Evolutionary conservation across 1,139 yeast genomes (phyloP).

Genomic region (Pneumocystis canis): DNA sequence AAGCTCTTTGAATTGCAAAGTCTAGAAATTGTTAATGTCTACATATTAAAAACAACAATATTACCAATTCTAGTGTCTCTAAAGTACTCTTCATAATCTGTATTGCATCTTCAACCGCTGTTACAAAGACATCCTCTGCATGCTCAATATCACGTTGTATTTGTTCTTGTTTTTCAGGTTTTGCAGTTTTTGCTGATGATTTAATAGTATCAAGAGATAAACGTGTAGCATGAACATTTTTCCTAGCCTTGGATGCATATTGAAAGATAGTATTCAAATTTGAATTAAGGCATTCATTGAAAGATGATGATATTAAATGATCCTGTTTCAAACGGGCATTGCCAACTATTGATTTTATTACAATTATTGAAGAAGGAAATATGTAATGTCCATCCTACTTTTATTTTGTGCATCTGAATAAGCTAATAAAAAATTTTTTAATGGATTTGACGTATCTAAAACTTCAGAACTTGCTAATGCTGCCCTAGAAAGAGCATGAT

Average conservation of each 20-base stretch:
- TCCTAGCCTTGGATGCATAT: constrained; percentile 58
- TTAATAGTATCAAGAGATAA: constrained; percentile 70
- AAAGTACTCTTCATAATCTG: constrained; percentile 71
- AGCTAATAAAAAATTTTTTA: constrained; percentile 36
- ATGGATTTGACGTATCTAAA: constrained; percentile 28
- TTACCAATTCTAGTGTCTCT: constrained; percentile 50
- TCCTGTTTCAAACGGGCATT: constrained; percentile 78
- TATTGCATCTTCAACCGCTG: constrained; percentile 81
- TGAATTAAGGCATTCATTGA: constrained; percentile 53
- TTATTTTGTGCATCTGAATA: constrained; percentile 45
- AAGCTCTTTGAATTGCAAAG: not conserved
- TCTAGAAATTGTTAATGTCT: not conserved
- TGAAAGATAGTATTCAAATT: constrained; percentile 50
- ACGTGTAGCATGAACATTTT: constrained; percentile 64
- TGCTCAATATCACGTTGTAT: constrained; percentile 67
- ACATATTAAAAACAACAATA: not conserved
- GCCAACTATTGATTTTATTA: constrained; percentile 32
- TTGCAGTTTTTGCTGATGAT: constrained; percentile 49
- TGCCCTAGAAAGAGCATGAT: constrained; percentile 72
- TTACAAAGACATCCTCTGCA: constrained; percentile 81
- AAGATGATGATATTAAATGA: constrained; percentile 50
- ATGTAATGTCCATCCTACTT: constrained; percentile 5
- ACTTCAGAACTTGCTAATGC: constrained; percentile 40
- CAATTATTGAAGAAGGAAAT: not conserved
- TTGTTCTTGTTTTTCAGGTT: constrained; percentile 45